Conservation (phyloP, 768 basidiomycete genomes). For the Suillus variegatus region DNA sequence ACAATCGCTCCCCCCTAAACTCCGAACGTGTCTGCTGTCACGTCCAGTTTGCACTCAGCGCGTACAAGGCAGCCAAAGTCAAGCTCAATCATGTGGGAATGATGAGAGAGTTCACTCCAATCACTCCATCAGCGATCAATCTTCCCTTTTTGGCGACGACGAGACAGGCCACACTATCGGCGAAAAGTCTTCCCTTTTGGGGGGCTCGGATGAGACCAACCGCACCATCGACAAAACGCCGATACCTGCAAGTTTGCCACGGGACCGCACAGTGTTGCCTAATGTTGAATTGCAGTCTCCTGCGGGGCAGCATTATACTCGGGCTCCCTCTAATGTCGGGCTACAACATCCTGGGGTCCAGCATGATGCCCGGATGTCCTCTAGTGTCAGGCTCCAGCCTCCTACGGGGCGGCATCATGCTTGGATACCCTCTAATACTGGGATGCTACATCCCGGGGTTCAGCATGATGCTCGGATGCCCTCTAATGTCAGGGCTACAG, state of each 20-base stretch:
- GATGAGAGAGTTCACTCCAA: conserved; percentile 7
- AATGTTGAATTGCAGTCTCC: neutral
- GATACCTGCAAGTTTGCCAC: neutral
- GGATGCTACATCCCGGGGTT: neutral
- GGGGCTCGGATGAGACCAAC: no score
- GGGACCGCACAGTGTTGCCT: no score
- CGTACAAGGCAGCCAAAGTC: conserved; percentile 21
- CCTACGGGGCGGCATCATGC: no score
- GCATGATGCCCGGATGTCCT: neutral
- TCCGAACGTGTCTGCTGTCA: conserved; percentile 21
- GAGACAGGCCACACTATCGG: no score
- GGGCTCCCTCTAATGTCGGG: neutral
- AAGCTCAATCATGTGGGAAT: conserved; percentile 19
- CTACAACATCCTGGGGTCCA: neutral
- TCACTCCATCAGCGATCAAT: no score
- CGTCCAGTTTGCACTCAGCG: conserved; percentile 4
- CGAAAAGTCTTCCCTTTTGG: neutral
- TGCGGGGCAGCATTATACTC: neutral
- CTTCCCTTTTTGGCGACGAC: no score
- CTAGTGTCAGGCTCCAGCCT: neutral
- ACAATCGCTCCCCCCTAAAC: conserved; percentile 20
- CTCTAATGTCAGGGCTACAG: no score
- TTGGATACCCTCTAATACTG: no score
- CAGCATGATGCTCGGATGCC: neutral
- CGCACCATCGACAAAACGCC: no score